Evolutionary conservation across 257 asterid genomes (phyloP).

Genomic region (Nicotiana paniculata): DNA sequence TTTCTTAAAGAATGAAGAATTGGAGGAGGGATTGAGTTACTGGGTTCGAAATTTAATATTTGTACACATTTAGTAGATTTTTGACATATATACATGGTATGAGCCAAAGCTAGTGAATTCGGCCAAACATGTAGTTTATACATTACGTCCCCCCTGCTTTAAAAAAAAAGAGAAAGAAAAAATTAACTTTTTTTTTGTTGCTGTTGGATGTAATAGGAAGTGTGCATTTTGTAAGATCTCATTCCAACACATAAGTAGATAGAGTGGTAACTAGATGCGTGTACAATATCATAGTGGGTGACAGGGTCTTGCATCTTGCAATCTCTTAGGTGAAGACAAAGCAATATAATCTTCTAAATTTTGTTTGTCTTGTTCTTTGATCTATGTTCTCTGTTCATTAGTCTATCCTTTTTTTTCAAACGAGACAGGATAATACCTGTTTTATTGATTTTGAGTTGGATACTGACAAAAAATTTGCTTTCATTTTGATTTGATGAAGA

Average conservation of each 20-base stretch:
- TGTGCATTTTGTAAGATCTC: background rate
- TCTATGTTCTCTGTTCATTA: background rate
- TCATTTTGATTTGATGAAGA: conserved; percentile 23
- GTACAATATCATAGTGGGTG: background rate
- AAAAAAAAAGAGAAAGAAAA: background rate
- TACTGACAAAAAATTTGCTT: background rate
- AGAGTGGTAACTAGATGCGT: background rate
- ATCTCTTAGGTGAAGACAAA: background rate
- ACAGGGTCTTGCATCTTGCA: background rate
- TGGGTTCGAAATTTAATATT: too few relatives aligned
- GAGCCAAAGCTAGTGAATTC: too few relatives aligned
- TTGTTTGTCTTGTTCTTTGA: conserved; percentile 1
- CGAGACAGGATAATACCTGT: background rate
- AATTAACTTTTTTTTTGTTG: too few relatives aligned
- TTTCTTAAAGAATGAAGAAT: too few relatives aligned
- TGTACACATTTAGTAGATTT: too few relatives aligned
- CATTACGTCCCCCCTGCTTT: too few relatives aligned
- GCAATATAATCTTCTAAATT: background rate
- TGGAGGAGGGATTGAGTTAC: too few relatives aligned
- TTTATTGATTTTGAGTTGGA: background rate
- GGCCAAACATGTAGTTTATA: too few relatives aligned
- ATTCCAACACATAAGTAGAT: background rate
- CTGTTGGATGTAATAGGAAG: background rate
- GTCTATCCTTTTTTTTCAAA: background rate
- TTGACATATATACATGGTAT: too few relatives aligned